Percentiles rank a stretch among this genome's conserved stretches.
Conservation (phyloP, 139 green algal genomes). For the Chlorella sp. region DNA sequence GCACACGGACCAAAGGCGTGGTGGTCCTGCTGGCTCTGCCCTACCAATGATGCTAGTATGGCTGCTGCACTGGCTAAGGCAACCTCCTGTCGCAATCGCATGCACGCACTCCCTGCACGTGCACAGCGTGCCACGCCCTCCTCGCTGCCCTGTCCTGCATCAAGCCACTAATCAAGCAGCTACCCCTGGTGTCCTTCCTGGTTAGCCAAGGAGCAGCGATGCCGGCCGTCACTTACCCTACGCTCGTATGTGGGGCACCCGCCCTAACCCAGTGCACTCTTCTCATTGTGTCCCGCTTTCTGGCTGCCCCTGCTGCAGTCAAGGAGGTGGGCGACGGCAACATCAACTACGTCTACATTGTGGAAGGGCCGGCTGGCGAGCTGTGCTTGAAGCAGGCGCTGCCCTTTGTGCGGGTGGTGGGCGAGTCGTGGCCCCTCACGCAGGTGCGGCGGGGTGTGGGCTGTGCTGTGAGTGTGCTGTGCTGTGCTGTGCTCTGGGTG, state of each 20-base stretch:
- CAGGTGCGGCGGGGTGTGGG: slow-evolving; percentile 55
- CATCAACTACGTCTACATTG: slow-evolving; percentile 99
- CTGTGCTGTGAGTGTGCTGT: neutral
- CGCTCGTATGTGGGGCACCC: neutral
- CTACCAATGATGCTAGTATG: too few relatives aligned
- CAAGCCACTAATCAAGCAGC: too few relatives aligned
- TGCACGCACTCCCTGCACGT: too few relatives aligned
- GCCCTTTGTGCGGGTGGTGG: slow-evolving; percentile 93
- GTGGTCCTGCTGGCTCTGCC: too few relatives aligned
- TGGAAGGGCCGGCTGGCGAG: slow-evolving; percentile 78
- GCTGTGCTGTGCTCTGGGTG: neutral
- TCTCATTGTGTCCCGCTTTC: neutral
- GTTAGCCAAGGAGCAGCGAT: too few relatives aligned
- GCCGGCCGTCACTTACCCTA: too few relatives aligned
- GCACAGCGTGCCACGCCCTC: too few relatives aligned
- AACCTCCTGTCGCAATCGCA: too few relatives aligned
- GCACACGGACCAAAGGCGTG: too few relatives aligned
- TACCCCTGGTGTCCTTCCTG: too few relatives aligned
- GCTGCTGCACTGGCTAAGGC: too few relatives aligned
- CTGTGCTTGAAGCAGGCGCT: slow-evolving; percentile 92
- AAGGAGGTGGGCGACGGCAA: slow-evolving; percentile 97
- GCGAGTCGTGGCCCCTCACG: slow-evolving; percentile 92
- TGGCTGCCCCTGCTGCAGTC: slow-evolving; percentile 33
- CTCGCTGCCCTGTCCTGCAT: too few relatives aligned
- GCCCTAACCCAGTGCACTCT: neutral